Evolutionary conservation across 2,329 filamentous ascomycete species (phyloP), one percentile per base, ranked within the genome.

Genomic region (Juglanconis sp.): DNA sequence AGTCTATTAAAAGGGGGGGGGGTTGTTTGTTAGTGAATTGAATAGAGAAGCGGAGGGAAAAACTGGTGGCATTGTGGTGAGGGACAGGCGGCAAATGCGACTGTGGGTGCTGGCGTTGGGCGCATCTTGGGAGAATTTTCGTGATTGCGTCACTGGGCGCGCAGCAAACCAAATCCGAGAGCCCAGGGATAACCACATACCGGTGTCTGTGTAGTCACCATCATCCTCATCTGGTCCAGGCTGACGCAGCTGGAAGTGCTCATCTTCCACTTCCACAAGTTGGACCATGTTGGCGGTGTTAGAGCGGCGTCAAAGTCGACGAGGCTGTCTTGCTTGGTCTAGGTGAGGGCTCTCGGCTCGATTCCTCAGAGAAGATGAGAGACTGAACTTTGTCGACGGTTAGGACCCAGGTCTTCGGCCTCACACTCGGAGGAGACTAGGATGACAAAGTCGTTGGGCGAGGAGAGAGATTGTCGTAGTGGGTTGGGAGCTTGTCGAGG

Each of bases 201-300:
- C 94, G 65, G 91, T 94, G 75, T 97, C 94, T 67, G 90, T 95
- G 81, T 90, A 96, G 80, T 96, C 94, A 72, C 93, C 93, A 62
- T 96, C 91, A 59, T 94, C 90, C 68, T 95, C 89, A 68, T 92
- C 88, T 62, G 87, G 85, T 60, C 85, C 81, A 64, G 87, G 78
- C 71, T 89, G 87, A 67, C 82, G 79, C 75, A 85, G 81, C 78
- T 89, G 83, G 82, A 97, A 96, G 78, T 96, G 91, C 84, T 97
- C 93, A 75, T 98, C 94, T 74, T 96, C 89, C 72, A 98, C 94
- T 82, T 98, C 94, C 74, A 92, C 91, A 73, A 98, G 91, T 79
- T 94, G 92, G 77, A 98, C 94, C 94, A 98, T 97, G 70, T 76
- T 87, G 78, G 60, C 66, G 61, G 53, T 46, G 44, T 47, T 47